Percentiles rank a stretch among this genome's conserved stretches.
These are phyloP conservation scores for Magnolia kwangsiensis DNA, from an alignment of 164 flowering plant species.

Conservation along the genomic window DNA sequence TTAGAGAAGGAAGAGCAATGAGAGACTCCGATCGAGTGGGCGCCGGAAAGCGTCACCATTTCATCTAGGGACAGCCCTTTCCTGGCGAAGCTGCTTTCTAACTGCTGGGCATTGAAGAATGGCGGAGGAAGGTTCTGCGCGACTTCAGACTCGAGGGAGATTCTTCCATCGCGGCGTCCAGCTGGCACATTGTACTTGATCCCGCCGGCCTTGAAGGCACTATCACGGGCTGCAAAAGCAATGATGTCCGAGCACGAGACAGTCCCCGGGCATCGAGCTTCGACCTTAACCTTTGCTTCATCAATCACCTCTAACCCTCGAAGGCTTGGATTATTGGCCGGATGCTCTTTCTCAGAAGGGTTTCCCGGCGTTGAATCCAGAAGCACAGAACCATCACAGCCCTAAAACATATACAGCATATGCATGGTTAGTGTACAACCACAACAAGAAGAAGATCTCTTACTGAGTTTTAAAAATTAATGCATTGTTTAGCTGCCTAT, in stretches of 20 bases:
- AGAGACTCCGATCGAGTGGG: constrained; percentile 4
- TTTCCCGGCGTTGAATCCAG: constrained; percentile 6
- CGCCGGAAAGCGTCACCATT: constrained; percentile 10
- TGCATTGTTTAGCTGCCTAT: no score
- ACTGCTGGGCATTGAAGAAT: neutral
- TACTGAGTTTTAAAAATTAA: no score
- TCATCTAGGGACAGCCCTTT: constrained; percentile 7
- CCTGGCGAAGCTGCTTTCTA: neutral
- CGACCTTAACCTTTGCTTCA: neutral
- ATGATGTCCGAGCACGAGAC: constrained; percentile 10
- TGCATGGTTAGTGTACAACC: no score
- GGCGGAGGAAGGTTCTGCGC: neutral
- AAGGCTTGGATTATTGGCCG: neutral
- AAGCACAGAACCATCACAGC: constrained; percentile 8
- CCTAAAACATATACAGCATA: neutral
- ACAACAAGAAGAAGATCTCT: no score
- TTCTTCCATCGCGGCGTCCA: constrained; percentile 3
- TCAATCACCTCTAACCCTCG: constrained; percentile 5
- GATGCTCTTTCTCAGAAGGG: neutral
- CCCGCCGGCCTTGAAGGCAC: neutral
- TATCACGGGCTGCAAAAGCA: constrained; percentile 5
- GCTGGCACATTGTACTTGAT: neutral
- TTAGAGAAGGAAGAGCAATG: neutral
- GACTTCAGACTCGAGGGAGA: constrained; percentile 4
- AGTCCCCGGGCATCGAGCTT: constrained; percentile 3